Base-by-base conservation (phyloP, 371 early-diverging fungal species). In the Apophysomyces variabilis region DNA sequence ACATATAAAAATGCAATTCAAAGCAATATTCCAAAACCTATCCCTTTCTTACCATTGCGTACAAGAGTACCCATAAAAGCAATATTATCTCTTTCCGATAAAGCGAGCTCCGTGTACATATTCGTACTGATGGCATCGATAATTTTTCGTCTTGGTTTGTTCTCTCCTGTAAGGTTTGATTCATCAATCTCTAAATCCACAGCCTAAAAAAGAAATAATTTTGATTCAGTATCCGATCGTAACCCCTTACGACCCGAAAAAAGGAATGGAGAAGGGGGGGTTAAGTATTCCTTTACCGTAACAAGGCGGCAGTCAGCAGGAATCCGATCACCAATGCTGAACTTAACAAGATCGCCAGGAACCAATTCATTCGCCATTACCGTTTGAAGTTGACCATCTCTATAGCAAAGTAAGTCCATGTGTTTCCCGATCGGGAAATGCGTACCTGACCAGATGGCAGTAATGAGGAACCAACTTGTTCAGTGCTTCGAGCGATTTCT, bases 11-110 rank as follows among this genome's bases (percentile, higher is more conserved):
- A 13, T 8, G 41, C 41, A 13, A 41, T 4, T 32, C 32, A 60
- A 26, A 18, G 3, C 36, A 11, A 38, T 26, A 21, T 57, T 14
- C 41, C 50, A 21, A 9, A 9, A 8, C 44, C 47, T 46, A 43
- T 43, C 7, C 21, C 45, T 50, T 32, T 41, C 69, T 26, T 67
- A 74, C 92, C 93, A 61, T 89, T 88, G 50, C 90, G 80, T 11
- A 95, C 90, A 50, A 96, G 74, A 8, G 95, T 95, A 26, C 96
- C 95, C 95, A 94, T 95, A 66, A 90, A 95, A 0, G 86, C 93
- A 69, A 96, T 89, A 75, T 96, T 96, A 58, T 83, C 87, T 62
- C 93, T 79, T 62, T 94, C 92, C 4, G 89, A 86, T 32, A 95
- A 76, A 5, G 87, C 77, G 38, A 93, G 75, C 46, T 89, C 89